Percentiles rank a stretch among this genome's conserved stretches.
phyloP scores from a whole-genome alignment of 2,329 filamentous ascomycete species.

The Cercospora sojina region DNA sequence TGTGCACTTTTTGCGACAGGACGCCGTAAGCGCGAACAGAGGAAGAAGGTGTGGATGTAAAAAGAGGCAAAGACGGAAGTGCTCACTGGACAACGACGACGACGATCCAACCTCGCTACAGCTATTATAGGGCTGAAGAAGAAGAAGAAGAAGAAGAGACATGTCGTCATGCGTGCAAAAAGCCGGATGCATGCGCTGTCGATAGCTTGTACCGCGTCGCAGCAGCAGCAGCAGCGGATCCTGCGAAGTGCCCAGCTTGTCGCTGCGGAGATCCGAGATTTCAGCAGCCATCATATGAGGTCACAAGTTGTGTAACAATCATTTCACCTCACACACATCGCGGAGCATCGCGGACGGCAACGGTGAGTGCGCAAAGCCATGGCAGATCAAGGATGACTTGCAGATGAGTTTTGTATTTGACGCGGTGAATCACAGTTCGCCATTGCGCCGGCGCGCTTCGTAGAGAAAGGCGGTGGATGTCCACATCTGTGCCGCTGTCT shows the following conservation, averaged over 20 bases:
- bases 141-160: neutral
- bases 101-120: neutral
- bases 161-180: neutral
- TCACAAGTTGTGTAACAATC: neutral
- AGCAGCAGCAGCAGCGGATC: neutral
- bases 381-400: neutral
- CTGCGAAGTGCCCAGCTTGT: neutral
- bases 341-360: too few relatives aligned
- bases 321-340: neutral
- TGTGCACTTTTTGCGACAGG: neutral
- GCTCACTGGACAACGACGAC: neutral
- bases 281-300: neutral
- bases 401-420: neutral
- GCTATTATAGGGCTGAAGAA: neutral
- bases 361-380: neutral
- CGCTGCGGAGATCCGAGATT: conserved; percentile 5
- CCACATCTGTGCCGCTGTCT: neutral
- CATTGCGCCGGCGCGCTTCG: neutral
- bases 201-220: neutral
- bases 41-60: too few relatives aligned
- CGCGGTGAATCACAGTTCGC: neutral
- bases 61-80: neutral
- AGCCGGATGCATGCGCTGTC: conserved; percentile 1
- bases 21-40: neutral
- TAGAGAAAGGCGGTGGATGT: neutral